Evolutionary conservation across 306 rosid species (phyloP).

Genomic region (Oemleria cerasiformis): DNA sequence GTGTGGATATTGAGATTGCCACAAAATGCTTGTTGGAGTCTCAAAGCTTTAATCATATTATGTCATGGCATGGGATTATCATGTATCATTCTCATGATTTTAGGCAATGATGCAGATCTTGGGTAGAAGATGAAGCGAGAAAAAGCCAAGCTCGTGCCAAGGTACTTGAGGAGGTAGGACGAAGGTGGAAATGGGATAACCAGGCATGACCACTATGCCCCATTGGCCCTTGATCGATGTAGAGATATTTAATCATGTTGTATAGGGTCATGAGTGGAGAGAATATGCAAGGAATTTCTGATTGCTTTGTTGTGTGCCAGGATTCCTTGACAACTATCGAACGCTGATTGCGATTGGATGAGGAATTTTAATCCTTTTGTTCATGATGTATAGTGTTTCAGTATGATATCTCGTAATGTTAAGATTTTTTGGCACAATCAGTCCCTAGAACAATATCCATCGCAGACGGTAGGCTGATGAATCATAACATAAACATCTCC

Average conservation of each 20-base stretch:
- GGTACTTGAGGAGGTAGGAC: constrained; percentile 84
- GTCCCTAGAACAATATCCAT: neutral
- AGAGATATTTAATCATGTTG: constrained; percentile 20
- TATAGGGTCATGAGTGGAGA: constrained; percentile 19
- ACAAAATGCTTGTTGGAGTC: neutral
- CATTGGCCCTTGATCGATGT: neutral
- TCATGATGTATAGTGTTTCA: neutral
- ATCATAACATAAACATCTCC: too few species aligned
- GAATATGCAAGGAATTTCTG: constrained; percentile 4
- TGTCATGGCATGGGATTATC: neutral
- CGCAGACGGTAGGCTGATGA: neutral
- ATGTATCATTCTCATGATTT: constrained; percentile 19
- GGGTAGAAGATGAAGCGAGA: constrained; percentile 97
- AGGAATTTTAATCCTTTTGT: constrained; percentile 1
- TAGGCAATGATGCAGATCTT: constrained; percentile 62
- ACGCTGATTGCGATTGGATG: constrained; percentile 7
- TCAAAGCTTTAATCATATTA: neutral
- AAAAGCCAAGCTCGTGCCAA: constrained; percentile 84
- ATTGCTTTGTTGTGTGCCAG: constrained; percentile 4
- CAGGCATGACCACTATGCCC: constrained; percentile 34
- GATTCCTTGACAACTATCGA: constrained; percentile 16
- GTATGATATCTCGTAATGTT: neutral
- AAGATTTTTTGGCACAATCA: neutral
- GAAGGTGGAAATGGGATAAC: constrained; percentile 86
- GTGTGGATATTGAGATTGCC: neutral